Evolutionary conservation across 1,284 basidiomycete genomes (phyloP), one percentile per base, ranked within the genome.

Genomic region (Apiotrichum brassicae): DNA sequence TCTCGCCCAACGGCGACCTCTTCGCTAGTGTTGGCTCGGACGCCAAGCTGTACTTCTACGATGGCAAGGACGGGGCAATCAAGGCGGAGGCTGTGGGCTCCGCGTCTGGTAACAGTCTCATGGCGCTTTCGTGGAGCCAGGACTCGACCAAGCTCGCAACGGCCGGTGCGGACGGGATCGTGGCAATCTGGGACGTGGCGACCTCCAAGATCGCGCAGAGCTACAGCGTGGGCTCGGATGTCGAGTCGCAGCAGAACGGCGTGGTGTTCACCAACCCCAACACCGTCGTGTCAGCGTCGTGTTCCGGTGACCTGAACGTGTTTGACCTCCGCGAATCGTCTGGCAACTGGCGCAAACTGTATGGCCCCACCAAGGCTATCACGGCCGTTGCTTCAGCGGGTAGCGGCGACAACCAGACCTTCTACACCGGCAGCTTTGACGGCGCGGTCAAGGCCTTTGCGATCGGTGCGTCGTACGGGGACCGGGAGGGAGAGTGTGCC

Each of bases 21-120:
- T 97, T 97, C 66, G 86, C 83, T 14, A 92, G 89, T 40, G 91
- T 89, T 14, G 94, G 91, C 24, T 88, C 89, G 4, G 95, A 99
- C 73, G 82, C 80, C 42, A 94, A 92, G 75, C 76, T 79, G 14
- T 87, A 95, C 74, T 62, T 98, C 19, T 97, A 95, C 69, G 90
- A 97, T 58, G 95, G 94, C 25, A 84, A 87, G 72, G 84, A 82
- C 3, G 93, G 92, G 2, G 89, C 95, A 32, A 82, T 82, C 8
- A 61, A 86, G 44, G 79, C 76, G 19, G 85, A 88, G 61, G 68
- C 89, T 38, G 64, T 61, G 16, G 82, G 81, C 13, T 34, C 61
- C 86, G 43, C 1, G 63, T 60, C 20, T 42, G 56, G 7, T 56
- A 54, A n/a, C 57, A 87, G 43, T 68, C 65, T 38, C 28, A 86